These are phyloP conservation scores for Ogataea hybrid DNA, from an alignment of 1,139 yeast species.

Conservation along the genomic window DNA sequence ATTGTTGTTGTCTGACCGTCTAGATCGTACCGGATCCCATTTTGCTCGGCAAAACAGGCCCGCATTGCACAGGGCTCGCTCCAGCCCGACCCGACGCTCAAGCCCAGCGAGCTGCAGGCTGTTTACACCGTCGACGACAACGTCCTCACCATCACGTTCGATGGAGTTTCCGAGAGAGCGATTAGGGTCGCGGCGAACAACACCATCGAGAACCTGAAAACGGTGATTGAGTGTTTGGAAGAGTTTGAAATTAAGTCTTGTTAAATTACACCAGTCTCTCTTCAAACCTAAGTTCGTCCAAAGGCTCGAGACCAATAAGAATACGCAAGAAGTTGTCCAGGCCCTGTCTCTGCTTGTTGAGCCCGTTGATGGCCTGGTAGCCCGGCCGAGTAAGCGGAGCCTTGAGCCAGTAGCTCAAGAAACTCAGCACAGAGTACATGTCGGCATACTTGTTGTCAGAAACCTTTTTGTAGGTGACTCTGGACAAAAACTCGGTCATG, in stretches of 20 bases:
- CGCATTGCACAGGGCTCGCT: slow-evolving; percentile 57
- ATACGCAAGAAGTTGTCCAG: slow-evolving; percentile 88
- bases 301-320: slow-evolving; percentile 85
- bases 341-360: slow-evolving; percentile 92
- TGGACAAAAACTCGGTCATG: slow-evolving; percentile 83
- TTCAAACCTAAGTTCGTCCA: slow-evolving; percentile 90
- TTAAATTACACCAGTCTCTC: slow-evolving; percentile 61
- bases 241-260: slow-evolving; percentile 43
- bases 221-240: slow-evolving; percentile 66
- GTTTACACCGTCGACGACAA: slow-evolving; percentile 33
- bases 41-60: slow-evolving; percentile 59
- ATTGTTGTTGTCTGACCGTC: neutral
- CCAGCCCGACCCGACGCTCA: slow-evolving; percentile 76
- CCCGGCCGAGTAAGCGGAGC: slow-evolving; percentile 95
- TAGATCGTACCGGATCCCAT: slow-evolving; percentile 47
- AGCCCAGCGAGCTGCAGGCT: slow-evolving; percentile 56
- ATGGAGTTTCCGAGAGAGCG: slow-evolving; percentile 60
- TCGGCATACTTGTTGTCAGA: slow-evolving; percentile 48
- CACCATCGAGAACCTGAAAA: slow-evolving; percentile 60
- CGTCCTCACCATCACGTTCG: slow-evolving; percentile 43
- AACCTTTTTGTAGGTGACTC: slow-evolving; percentile 72
- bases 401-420: slow-evolving; percentile 93
- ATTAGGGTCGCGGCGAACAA: slow-evolving; percentile 71
- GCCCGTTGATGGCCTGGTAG: slow-evolving; percentile 85
- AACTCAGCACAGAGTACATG: slow-evolving; percentile 83